A percentile compares a stretch with the other conserved stretches of the same genome.
phyloP scores from a whole-genome alignment of 371 early-diverging fungal species.

The Chytridium lagenaria region DNA sequence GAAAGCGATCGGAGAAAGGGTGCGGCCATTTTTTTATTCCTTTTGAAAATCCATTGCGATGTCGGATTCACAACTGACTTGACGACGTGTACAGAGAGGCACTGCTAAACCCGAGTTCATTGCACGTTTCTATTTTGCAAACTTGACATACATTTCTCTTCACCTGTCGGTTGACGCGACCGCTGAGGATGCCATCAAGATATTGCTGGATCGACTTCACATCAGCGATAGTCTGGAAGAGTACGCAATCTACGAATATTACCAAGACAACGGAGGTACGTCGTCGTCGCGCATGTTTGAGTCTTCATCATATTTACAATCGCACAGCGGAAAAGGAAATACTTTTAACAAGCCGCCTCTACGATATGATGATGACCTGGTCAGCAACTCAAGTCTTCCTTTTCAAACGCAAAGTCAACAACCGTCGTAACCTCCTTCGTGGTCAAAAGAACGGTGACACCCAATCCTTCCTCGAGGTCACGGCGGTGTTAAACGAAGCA shows the following conservation, averaged over 20 bases:
- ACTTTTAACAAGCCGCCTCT: slow-evolving; percentile 25
- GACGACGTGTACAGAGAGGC: too few relatives aligned
- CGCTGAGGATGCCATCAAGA: slow-evolving; percentile 26
- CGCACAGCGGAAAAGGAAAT: slow-evolving; percentile 37
- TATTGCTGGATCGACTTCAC: slow-evolving; percentile 38
- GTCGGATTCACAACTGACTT: too few relatives aligned
- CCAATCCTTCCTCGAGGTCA: slow-evolving; percentile 13
- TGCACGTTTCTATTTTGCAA: slow-evolving; percentile 48
- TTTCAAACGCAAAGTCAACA: slow-evolving; percentile 36
- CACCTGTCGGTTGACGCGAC: slow-evolving; percentile 37
- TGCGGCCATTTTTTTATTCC: too few relatives aligned
- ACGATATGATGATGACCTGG: slow-evolving; percentile 43
- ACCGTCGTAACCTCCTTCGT: slow-evolving; percentile 32
- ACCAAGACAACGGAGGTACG: slow-evolving; percentile 17
- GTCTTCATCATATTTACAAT: not conserved
- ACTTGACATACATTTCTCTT: slow-evolving; percentile 47
- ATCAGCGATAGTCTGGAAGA: slow-evolving; percentile 39
- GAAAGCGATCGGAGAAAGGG: too few relatives aligned
- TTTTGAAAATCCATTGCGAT: too few relatives aligned
- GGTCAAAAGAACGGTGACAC: slow-evolving; percentile 8
- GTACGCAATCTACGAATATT: slow-evolving; percentile 44
- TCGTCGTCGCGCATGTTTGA: not conserved
- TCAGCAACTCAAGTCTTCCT: slow-evolving; percentile 42
- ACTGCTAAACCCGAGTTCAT: slow-evolving; percentile 27
- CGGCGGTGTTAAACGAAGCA: not conserved